Evolutionary conservation across 116 monocot species (phyloP).

Genomic region (Thalassia testudinum): DNA sequence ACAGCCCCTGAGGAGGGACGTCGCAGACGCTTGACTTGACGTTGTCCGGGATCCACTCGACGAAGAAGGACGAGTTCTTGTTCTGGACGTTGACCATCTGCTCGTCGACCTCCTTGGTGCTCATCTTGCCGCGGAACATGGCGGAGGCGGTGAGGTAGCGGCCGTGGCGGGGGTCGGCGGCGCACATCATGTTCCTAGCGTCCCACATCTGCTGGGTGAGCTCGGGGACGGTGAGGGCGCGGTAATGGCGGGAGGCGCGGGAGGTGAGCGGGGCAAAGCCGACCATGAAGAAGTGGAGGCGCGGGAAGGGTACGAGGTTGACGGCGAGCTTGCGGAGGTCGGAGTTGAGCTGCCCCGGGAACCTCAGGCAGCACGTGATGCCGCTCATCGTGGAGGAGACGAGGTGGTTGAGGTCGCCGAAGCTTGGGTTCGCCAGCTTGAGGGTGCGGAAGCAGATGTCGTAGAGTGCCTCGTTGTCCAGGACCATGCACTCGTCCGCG

Average conservation of each 20-base stretch:
- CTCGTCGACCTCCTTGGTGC: constrained; percentile 17
- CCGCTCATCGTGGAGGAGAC: no score
- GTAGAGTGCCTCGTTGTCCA: constrained; percentile 16
- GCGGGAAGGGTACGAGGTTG: no score
- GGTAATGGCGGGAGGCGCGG: no score
- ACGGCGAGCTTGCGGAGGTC: no score
- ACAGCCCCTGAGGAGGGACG: constrained; percentile 5
- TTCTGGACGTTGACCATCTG: constrained; percentile 14
- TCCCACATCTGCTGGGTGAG: constrained; percentile 19
- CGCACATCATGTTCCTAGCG: constrained; percentile 52
- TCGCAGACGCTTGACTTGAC: constrained; percentile 11
- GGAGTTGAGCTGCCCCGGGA: no score
- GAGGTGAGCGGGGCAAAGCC: no score
- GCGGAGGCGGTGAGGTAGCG: constrained; percentile 15
- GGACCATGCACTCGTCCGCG: constrained; percentile 18
- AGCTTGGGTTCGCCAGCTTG: no score
- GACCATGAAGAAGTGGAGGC: no score
- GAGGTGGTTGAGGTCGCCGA: no score
- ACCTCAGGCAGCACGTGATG: no score
- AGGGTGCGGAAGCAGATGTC: constrained; percentile 15
- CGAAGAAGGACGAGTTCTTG: constrained; percentile 12
- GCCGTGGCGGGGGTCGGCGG: constrained; percentile 43
- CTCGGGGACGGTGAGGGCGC: constrained; percentile 3
- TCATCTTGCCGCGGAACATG: constrained; percentile 16
- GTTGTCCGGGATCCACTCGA: constrained; percentile 15